Percentiles rank a stretch among this genome's conserved stretches.
Conservation (phyloP, 352 stramenopile genomes). For the Pythium volutum region DNA sequence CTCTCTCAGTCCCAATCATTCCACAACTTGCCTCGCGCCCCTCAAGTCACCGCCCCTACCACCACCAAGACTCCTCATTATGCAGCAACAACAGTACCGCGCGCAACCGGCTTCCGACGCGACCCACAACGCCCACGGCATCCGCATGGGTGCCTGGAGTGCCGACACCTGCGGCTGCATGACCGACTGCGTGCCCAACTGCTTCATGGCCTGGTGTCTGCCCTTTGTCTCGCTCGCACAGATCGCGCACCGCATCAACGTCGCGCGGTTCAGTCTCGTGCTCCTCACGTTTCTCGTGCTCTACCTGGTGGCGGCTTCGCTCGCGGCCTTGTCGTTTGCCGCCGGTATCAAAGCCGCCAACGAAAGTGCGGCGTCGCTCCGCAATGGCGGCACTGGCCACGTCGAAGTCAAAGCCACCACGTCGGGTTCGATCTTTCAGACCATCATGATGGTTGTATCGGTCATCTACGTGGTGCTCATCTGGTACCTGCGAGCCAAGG, state of each 20-base stretch:
- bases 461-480: conserved; percentile 13
- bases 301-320: neutral
- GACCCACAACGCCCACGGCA: conserved; percentile 22
- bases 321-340: neutral
- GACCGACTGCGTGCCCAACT: conserved; percentile 34
- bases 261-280: conserved; percentile 19
- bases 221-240: conserved; percentile 32
- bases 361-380: conserved; percentile 17
- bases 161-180: conserved; percentile 30
- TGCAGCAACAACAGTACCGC: too few relatives aligned
- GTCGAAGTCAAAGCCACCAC: neutral
- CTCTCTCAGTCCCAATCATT: too few relatives aligned
- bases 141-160: conserved; percentile 28
- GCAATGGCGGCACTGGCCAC: neutral
- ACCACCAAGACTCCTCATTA: too few relatives aligned
- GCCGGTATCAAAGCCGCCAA: neutral
- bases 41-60: too few relatives aligned
- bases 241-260: conserved; percentile 17
- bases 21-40: too few relatives aligned
- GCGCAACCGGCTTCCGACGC: too few relatives aligned
- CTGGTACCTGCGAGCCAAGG: conserved; percentile 36
- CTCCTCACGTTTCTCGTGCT: conserved; percentile 13
- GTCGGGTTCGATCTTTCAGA: neutral
- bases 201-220: conserved; percentile 26
- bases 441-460: neutral